Percentiles rank a stretch among this genome's conserved stretches.
Conservation (phyloP, 129 eudicot genomes). For the Escallonia herrerae region DNA sequence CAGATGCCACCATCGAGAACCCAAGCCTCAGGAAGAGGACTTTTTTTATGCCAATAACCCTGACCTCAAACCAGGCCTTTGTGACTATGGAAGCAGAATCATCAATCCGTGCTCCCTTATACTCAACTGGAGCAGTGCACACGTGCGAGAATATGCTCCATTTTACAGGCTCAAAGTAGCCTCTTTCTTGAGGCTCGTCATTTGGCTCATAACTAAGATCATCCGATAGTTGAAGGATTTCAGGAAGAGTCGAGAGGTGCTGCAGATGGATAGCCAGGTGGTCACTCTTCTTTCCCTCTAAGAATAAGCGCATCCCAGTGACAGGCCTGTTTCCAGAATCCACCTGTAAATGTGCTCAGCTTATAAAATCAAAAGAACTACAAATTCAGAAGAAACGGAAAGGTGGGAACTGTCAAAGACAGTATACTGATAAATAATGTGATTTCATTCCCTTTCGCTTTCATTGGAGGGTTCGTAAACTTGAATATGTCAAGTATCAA, state of each 20-base stretch:
- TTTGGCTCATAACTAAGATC: conserved; percentile 46
- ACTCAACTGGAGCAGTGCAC: conserved; percentile 80
- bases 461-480: no score
- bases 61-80: conserved; percentile 94
- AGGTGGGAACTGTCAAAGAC: no score
- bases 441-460: no score
- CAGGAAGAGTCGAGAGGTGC: conserved; percentile 75
- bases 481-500: no score
- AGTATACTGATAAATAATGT: no score
- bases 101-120: conserved; percentile 49
- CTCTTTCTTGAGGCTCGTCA: conserved; percentile 46
- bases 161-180: conserved; percentile 69
- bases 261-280: conserved; percentile 91
- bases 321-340: conserved; percentile 80
- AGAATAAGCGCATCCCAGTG: conserved; percentile 79
- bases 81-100: conserved; percentile 86
- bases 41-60: conserved; percentile 66
- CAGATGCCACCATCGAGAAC: conserved; percentile 68
- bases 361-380: no score
- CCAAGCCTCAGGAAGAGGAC: conserved; percentile 83
- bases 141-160: conserved; percentile 95
- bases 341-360: conserved; percentile 38
- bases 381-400: no score
- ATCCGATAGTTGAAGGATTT: conserved; percentile 50
- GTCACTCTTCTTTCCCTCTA: conserved; percentile 85